Evolutionary conservation across 352 stramenopile genomes (phyloP), one percentile per base, ranked within the genome.

Genomic region (Pythium monospermum): DNA sequence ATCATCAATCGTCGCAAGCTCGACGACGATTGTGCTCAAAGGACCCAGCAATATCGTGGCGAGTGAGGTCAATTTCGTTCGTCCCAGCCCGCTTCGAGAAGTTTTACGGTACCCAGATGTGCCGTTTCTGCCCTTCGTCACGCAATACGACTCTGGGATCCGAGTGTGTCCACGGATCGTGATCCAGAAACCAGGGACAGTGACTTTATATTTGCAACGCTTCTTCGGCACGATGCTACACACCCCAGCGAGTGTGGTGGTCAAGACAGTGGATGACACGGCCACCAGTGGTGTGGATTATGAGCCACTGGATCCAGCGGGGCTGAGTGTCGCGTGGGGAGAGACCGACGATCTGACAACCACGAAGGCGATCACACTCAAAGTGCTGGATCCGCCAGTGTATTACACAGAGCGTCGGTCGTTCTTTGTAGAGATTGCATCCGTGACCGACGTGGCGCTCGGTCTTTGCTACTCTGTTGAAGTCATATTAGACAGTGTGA

Each of bases 31-130:
- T 32, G 65, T 73, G 32, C 73, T 87, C 21, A 25, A 61, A 0
- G 76, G 61, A 4, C 70, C 65, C 4, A 73, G 61, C 6, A 66
- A 76, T 41, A 48, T 83, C 2, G 54, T 59, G 16, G 25, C 60
- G 0, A 72, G 70, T 5, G 66, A 85, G 4, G 57, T 86, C 19
- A 75, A 87, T 44, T 90, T 92, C 60, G 71, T 70, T 2, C 23
- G 35, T 3, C 39, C 50, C 0, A 66, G 69, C 12, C 51, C 64
- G 4, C 47, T 86, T 6, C 36, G 69, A 19, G 31, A 41, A 2
- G 66, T 79, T 8, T 40, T 90, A 8, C 33, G 30, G 2, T n/a
- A 54, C 39, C 66, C 66, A 23, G 75, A 90, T 32, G 40, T 68
- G 19, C 68, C 57, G 4, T 87, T 89, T 31, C 48, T 86, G 0